Conservation (phyloP, 2,329 filamentous ascomycete genomes). For the Arthrobotrys musiformis region DNA sequence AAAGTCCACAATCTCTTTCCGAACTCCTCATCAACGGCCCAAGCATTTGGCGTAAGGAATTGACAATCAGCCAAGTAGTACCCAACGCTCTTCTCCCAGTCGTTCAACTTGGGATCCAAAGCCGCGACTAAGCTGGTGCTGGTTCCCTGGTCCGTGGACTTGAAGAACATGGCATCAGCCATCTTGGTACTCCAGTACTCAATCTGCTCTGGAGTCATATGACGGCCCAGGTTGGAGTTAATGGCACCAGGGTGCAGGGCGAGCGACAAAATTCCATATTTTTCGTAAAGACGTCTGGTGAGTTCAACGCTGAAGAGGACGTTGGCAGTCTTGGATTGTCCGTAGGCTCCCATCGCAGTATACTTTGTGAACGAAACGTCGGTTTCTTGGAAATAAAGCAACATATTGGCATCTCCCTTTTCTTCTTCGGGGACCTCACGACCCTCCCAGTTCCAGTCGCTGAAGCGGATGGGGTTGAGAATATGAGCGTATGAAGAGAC, state of each 20-base stretch:
- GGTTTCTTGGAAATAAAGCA: slow-evolving; percentile 8
- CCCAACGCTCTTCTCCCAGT: slow-evolving; percentile 50
- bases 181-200: slow-evolving; percentile 6
- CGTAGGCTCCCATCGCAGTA: slow-evolving; percentile 64
- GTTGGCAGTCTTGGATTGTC: slow-evolving; percentile 68
- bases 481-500: slow-evolving; percentile 65
- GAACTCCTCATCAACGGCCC: slow-evolving; percentile 61
- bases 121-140: slow-evolving; percentile 64
- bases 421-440: slow-evolving; percentile 32
- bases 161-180: slow-evolving; percentile 55
- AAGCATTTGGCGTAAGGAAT: slow-evolving; percentile 23
- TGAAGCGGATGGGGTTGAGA: slow-evolving; percentile 64
- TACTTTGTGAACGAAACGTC: slow-evolving; percentile 58
- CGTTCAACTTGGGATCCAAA: slow-evolving; percentile 63
- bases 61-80: slow-evolving; percentile 48
- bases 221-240: slow-evolving; percentile 22
- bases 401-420: slow-evolving; percentile 21
- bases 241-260: slow-evolving; percentile 64
- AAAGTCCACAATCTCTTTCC: slow-evolving; percentile 65
- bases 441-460: slow-evolving; percentile 65
- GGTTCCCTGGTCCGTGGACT: slow-evolving; percentile 62
- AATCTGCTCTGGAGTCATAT: not conserved
- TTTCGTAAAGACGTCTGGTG: slow-evolving; percentile 61
- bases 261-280: slow-evolving; percentile 62
- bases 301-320: slow-evolving; percentile 65